phyloP scores from a whole-genome alignment of 129 eudicot species.

The Centrapalus pauciflorus region DNA sequence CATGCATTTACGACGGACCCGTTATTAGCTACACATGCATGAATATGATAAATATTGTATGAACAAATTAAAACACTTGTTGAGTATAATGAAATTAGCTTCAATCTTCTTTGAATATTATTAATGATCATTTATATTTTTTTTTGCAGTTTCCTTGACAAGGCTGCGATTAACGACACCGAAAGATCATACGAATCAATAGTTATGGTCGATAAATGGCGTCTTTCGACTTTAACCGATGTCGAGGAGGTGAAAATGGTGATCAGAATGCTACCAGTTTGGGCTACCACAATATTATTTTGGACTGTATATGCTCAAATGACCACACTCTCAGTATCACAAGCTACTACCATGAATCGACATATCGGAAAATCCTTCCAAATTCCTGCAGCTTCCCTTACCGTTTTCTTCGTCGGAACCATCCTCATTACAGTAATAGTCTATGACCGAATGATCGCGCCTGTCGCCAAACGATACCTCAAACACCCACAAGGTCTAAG shows the following conservation, averaged over 20 bases:
- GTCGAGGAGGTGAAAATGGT: slow-evolving; percentile 83
- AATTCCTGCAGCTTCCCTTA: slow-evolving; percentile 82
- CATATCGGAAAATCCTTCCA: slow-evolving; percentile 57
- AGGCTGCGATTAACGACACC: slow-evolving; percentile 70
- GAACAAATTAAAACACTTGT: no score
- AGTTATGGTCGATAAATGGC: slow-evolving; percentile 45
- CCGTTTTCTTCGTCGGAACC: slow-evolving; percentile 65
- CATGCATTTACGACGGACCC: no score
- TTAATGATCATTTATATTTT: neutral
- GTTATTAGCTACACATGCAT: no score
- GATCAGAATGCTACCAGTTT: slow-evolving; percentile 65
- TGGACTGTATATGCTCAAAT: slow-evolving; percentile 89
- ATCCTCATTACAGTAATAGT: slow-evolving; percentile 62
- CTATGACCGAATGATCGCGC: slow-evolving; percentile 55
- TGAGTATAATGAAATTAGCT: no score
- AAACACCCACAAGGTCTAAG: slow-evolving; percentile 69
- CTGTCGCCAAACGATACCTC: slow-evolving; percentile 33
- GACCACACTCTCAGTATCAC: slow-evolving; percentile 81
- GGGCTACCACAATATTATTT: slow-evolving; percentile 79
- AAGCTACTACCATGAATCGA: slow-evolving; percentile 75
- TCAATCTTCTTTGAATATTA: no score
- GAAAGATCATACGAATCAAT: slow-evolving; percentile 18
- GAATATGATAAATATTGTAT: no score
- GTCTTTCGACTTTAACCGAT: slow-evolving; percentile 62
- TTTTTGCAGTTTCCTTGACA: slow-evolving; percentile 67